Percentiles rank a stretch among this genome's conserved stretches.
phyloP scores from a whole-genome alignment of 495 filamentous ascomycete species.

The Xylaria scruposa region DNA sequence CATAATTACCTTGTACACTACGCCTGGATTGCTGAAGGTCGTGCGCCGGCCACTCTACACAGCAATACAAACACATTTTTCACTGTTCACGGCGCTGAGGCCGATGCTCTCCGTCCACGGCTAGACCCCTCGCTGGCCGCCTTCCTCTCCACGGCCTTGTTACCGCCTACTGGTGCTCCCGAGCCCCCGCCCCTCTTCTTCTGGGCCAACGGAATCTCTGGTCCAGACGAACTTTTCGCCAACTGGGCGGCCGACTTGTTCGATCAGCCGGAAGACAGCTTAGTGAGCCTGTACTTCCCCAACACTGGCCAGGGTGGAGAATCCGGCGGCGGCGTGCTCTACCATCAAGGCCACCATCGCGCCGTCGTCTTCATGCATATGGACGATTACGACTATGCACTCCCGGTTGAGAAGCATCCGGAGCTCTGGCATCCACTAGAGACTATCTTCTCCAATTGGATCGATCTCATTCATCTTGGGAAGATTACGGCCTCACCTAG shows the following conservation, averaged over 20 bases:
- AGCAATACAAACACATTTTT: neutral
- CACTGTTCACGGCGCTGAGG: neutral
- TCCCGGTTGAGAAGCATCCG: neutral
- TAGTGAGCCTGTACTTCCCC: neutral
- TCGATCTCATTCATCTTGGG: neutral
- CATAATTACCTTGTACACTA: slow-evolving; percentile 1
- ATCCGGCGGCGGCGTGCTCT: neutral
- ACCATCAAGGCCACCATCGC: neutral
- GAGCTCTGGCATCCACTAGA: slow-evolving; percentile 12
- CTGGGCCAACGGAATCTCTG: neutral
- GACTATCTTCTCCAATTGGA: neutral
- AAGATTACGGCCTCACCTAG: neutral
- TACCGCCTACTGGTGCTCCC: neutral
- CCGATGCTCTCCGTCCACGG: neutral
- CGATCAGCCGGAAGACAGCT: neutral
- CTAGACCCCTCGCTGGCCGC: neutral
- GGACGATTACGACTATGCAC: neutral
- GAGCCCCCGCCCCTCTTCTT: neutral
- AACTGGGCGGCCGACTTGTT: neutral
- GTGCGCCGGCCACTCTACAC: neutral
- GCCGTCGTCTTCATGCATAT: neutral
- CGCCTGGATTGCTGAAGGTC: neutral
- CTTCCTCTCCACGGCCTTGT: neutral
- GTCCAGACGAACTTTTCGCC: neutral
- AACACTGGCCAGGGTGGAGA: neutral